Percentiles rank a stretch among this genome's conserved stretches.
Conservation (phyloP, 495 filamentous ascomycete genomes). For the Tuber magnatum region DNA sequence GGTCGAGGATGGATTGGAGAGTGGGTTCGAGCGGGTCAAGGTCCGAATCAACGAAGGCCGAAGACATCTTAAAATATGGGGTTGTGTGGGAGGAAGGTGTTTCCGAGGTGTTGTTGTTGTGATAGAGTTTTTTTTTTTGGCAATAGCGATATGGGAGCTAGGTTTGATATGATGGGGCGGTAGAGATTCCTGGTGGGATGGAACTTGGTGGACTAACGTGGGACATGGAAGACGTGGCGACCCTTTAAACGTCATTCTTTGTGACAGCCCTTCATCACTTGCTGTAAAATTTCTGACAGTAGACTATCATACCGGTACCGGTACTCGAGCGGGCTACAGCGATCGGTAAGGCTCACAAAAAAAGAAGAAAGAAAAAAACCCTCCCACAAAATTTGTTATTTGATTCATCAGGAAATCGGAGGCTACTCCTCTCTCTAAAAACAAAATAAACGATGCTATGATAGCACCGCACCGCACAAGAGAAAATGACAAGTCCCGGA, state of each 20-base stretch:
- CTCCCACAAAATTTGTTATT: not conserved
- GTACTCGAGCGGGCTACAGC: not conserved
- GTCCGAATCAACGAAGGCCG: conserved; percentile 48
- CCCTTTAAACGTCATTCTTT: not conserved
- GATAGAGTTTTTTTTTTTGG: not conserved
- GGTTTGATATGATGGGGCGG: conserved; percentile 1
- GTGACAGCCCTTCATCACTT: not conserved
- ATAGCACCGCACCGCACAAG: not conserved
- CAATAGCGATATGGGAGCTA: not conserved
- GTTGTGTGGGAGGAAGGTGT: not conserved
- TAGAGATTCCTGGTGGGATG: not conserved
- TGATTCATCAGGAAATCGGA: not conserved
- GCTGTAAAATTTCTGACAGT: not conserved
- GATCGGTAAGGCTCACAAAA: not conserved
- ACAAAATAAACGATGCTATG: not conserved
- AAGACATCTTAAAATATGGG: conserved; percentile 1
- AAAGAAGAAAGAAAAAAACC: too few species aligned
- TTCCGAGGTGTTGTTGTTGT: not conserved
- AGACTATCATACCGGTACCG: not conserved
- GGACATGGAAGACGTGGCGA: conserved; percentile 1
- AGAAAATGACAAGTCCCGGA: not conserved
- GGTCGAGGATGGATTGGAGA: conserved; percentile 87
- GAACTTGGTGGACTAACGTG: not conserved
- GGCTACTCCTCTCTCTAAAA: not conserved
- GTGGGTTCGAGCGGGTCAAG: conserved; percentile 78